A percentile compares a stretch with the other conserved stretches of the same genome.
Evolutionary conservation across 2,329 filamentous ascomycete species (phyloP).

Genomic region (Alternaria consortialis): DNA sequence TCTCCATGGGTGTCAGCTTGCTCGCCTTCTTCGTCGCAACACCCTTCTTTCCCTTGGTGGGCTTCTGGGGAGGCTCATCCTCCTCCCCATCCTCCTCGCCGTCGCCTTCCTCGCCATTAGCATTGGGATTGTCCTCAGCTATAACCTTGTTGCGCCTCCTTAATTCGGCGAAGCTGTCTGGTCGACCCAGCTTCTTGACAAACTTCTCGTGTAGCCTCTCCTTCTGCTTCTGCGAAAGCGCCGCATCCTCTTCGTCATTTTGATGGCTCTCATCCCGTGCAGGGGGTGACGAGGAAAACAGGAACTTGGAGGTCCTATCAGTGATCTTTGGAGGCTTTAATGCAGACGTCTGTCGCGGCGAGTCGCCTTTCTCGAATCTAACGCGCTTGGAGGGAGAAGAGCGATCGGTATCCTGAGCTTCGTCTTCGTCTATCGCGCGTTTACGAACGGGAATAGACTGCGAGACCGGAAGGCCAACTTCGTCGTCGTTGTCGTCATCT

Average conservation of each 20-base stretch:
- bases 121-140: slow-evolving; percentile 63
- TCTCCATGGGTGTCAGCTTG: slow-evolving; percentile 94
- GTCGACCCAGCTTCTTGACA: slow-evolving; percentile 86
- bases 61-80: slow-evolving; percentile 63
- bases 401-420: slow-evolving; percentile 37
- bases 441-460: slow-evolving; percentile 29
- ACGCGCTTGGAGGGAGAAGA: slow-evolving; percentile 52
- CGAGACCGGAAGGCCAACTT: slow-evolving; percentile 21
- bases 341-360: slow-evolving; percentile 32
- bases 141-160: slow-evolving; percentile 67
- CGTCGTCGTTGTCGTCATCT: slow-evolving; percentile 21
- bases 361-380: slow-evolving; percentile 30
- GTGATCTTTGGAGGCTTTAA: slow-evolving; percentile 50
- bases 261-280: slow-evolving; percentile 41
- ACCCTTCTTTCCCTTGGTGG: slow-evolving; percentile 60
- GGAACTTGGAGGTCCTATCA: slow-evolving; percentile 65
- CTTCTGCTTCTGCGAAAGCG: slow-evolving; percentile 66
- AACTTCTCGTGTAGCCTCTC: slow-evolving; percentile 83
- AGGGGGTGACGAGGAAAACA: slow-evolving; percentile 64
- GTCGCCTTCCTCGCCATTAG: slow-evolving; percentile 61
- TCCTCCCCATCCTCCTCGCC: slow-evolving; percentile 65
- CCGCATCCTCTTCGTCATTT: slow-evolving; percentile 57
- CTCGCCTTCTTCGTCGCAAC: slow-evolving; percentile 71
- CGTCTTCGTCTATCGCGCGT: slow-evolving; percentile 50
- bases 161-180: slow-evolving; percentile 78